A percentile compares a stretch with the other conserved stretches of the same genome.
Evolutionary conservation across 805 yeast genomes (phyloP).

Genomic region (Hyphopichia homilentoma): DNA sequence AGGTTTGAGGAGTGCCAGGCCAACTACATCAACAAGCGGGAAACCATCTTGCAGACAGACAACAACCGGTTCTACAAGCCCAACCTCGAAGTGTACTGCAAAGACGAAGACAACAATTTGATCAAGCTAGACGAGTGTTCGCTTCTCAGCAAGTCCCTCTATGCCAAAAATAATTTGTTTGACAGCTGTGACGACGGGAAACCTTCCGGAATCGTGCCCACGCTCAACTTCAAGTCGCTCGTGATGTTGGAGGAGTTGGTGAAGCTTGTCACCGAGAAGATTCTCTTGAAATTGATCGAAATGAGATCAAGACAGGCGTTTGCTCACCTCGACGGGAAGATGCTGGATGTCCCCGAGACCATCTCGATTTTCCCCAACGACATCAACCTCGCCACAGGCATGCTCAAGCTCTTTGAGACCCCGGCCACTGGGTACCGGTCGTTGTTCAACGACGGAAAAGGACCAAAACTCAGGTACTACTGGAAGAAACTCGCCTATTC

Average conservation of each 20-base stretch:
- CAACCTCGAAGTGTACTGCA: slow-evolving; percentile 2
- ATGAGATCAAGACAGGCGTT: slow-evolving; percentile 6
- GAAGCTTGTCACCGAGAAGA: slow-evolving; percentile 9
- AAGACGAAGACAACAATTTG: slow-evolving; percentile 5
- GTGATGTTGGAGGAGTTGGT: slow-evolving; percentile 18
- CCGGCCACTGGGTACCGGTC: slow-evolving; percentile 9
- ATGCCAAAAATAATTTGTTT: neutral
- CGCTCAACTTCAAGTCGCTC: slow-evolving; percentile 9
- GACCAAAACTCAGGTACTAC: neutral
- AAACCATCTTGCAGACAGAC: slow-evolving; percentile 12
- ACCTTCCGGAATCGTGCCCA: slow-evolving; percentile 6
- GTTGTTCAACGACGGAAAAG: slow-evolving; percentile 6
- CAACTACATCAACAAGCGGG: slow-evolving; percentile 16
- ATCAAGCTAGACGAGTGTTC: slow-evolving; percentile 1
- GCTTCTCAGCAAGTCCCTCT: neutral
- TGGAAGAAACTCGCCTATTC: slow-evolving; percentile 1
- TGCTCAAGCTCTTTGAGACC: slow-evolving; percentile 11
- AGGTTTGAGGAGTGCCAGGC: slow-evolving; percentile 43
- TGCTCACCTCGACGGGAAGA: neutral
- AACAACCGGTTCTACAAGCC: slow-evolving; percentile 9
- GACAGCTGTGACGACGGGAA: neutral
- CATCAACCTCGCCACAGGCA: slow-evolving; percentile 8
- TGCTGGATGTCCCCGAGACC: neutral
- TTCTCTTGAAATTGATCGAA: slow-evolving; percentile 12
- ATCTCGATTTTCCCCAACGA: slow-evolving; percentile 6